Percentiles rank a stretch among this genome's conserved stretches.
phyloP scores from a whole-genome alignment of 2,329 filamentous ascomycete genomes.

The Cytospora schulzeri region DNA sequence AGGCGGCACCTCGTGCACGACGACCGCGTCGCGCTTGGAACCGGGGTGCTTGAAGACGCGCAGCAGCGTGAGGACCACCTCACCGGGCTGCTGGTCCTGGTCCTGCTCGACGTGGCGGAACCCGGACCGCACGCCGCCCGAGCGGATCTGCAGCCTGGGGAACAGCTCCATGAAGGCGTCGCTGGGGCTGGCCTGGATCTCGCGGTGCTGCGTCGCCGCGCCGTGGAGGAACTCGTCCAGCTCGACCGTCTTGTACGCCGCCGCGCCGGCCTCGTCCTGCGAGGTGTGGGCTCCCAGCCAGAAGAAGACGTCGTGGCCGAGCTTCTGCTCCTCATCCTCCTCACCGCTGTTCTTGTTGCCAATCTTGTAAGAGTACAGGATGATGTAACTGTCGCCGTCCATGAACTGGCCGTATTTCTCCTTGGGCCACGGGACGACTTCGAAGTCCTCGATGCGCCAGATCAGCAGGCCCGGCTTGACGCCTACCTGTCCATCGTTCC shows the following conservation, averaged over 20 bases:
- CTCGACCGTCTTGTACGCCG: slow-evolving; percentile 72
- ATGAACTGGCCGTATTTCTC: slow-evolving; percentile 62
- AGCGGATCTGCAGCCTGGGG: slow-evolving; percentile 59
- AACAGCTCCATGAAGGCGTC: slow-evolving; percentile 64
- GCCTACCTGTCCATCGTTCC: slow-evolving; percentile 62
- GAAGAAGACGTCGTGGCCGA: slow-evolving; percentile 69
- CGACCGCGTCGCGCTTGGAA: slow-evolving; percentile 49
- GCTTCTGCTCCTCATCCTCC: slow-evolving; percentile 37
- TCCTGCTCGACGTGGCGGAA: slow-evolving; percentile 65
- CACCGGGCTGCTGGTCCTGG: slow-evolving; percentile 36
- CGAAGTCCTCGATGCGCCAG: slow-evolving; percentile 70
- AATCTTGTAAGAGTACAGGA: slow-evolving; percentile 61
- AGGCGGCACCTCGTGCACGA: slow-evolving; percentile 66
- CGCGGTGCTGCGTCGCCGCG: slow-evolving; percentile 64
- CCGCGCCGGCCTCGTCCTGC: slow-evolving; percentile 69
- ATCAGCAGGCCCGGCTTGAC: slow-evolving; percentile 56
- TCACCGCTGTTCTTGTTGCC: slow-evolving; percentile 35
- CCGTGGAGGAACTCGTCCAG: slow-evolving; percentile 68
- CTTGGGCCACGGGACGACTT: slow-evolving; percentile 63
- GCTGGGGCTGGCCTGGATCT: slow-evolving; percentile 61
- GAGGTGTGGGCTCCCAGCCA: slow-evolving; percentile 68
- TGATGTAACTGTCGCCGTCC: slow-evolving; percentile 69
- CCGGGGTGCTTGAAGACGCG: slow-evolving; percentile 64
- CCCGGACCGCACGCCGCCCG: slow-evolving; percentile 63
- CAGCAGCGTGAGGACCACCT: slow-evolving; percentile 55